Conservation (phyloP, 495 filamentous ascomycete species). For the Podospora appendiculata region DNA sequence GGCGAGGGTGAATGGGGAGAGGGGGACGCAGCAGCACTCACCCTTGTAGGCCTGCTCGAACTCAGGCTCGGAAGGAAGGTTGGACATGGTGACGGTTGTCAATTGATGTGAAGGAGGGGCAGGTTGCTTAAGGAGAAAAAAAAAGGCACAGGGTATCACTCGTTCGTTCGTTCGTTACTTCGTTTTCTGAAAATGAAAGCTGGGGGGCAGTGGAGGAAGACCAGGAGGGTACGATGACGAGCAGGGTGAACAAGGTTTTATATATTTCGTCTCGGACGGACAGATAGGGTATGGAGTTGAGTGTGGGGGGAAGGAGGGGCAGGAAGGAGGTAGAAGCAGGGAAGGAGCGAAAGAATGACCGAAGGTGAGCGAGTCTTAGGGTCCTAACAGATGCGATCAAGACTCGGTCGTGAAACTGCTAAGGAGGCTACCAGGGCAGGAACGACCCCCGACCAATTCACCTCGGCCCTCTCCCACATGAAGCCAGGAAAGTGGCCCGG, state of each 20-base stretch:
- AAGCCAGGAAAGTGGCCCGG: too few species aligned
- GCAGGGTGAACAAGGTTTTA: background rate
- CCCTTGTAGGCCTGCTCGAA: constrained; percentile 99
- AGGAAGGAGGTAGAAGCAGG: too few species aligned
- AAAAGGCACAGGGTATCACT: constrained; percentile 4
- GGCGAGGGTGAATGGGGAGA: too few species aligned
- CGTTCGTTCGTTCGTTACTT: background rate
- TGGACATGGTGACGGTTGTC: constrained; percentile 56
- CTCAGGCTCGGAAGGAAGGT: constrained; percentile 84
- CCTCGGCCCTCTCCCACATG: too few species aligned
- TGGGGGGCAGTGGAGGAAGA: background rate
- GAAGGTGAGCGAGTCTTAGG: too few species aligned
- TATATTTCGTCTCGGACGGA: background rate
- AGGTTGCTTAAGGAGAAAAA: background rate
- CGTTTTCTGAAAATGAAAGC: background rate
- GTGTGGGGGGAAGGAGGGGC: background rate
- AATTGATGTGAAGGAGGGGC: background rate
- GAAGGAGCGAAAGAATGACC: too few species aligned
- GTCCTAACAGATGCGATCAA: too few species aligned
- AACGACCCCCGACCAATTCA: too few species aligned
- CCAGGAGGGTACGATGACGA: background rate
- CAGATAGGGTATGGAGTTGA: background rate
- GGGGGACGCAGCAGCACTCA: constrained; percentile 21
- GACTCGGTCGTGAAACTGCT: too few species aligned
- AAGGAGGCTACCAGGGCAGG: too few species aligned